Conservation (phyloP, 805 yeast genomes). For the Torulaspora quercuum region DNA sequence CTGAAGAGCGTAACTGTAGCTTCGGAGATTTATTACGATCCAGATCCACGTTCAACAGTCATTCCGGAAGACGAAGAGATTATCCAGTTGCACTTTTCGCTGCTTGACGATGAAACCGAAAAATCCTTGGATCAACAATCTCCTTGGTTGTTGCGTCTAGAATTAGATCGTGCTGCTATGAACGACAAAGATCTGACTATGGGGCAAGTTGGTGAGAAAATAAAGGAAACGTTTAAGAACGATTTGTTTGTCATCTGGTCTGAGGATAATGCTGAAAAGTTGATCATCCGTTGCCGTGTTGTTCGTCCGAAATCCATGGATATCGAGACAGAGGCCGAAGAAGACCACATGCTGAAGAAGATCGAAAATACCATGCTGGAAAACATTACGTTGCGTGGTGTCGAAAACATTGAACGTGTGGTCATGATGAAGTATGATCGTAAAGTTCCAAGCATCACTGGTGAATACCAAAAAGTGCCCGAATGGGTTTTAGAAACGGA, state of each 20-base stretch:
- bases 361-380: slow-evolving; percentile 96
- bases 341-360: slow-evolving; percentile 91
- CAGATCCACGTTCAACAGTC: slow-evolving; percentile 96
- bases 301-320: slow-evolving; percentile 91
- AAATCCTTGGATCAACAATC: slow-evolving; percentile 91
- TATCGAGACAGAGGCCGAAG: slow-evolving; percentile 92
- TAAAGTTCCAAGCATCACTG: slow-evolving; percentile 68
- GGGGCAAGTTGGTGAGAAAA: slow-evolving; percentile 97
- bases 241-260: slow-evolving; percentile 98
- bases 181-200: slow-evolving; percentile 95
- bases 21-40: slow-evolving; percentile 95
- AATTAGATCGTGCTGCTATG: slow-evolving; percentile 98
- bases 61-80: slow-evolving; percentile 96
- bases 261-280: slow-evolving; percentile 96
- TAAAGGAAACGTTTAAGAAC: slow-evolving; percentile 86
- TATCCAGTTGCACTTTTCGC: slow-evolving; percentile 93
- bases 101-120: slow-evolving; percentile 97
- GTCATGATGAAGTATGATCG: slow-evolving; percentile 80
- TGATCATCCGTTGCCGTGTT: slow-evolving; percentile 96
- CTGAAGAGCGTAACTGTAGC: slow-evolving; percentile 94
- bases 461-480: slow-evolving; percentile 83
- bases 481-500: slow-evolving; percentile 99
- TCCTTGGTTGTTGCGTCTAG: slow-evolving; percentile 96
- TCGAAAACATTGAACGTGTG: slow-evolving; percentile 81
- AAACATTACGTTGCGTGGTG: slow-evolving; percentile 92